Evolutionary conservation across 371 early-diverging fungal species (phyloP), one percentile per base, ranked within the genome.

Genomic region (Mortierella sp.): DNA sequence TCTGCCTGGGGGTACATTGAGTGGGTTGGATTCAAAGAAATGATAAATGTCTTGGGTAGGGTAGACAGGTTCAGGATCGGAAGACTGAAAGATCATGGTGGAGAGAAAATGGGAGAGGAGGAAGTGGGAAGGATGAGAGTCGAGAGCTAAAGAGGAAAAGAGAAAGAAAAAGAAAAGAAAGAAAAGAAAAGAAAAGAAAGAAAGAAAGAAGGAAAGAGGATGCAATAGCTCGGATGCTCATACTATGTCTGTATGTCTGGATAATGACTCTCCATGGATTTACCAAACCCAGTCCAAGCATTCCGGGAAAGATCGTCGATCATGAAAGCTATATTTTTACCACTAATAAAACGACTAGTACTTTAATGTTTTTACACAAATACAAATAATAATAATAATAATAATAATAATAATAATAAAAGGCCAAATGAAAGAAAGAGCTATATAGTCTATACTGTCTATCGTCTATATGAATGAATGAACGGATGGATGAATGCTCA

Each of bases 31-130:
- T 59, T 93, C 91, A 38, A 94, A 63, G 69, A 88, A 94, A 28
- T 93, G 86, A 65, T 88, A 91, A 58, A 94, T 76, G 74, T 94
- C 95, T 43, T 86, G 64, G 33, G 85, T 71, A 9, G 96, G 95
- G 52, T 94, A 86, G 28, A 86, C 70, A 24, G 90, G 64, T 13
- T 87, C 74, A 7, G 89, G 86, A 43, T 74, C 75, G 10, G 83
- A 73, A 21, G 91, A 89, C 47, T 78, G 83, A 71, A 85, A 88
- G 48, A 90, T 77, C 83, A 83, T 87, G 61, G 0, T 58, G 40
- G 57, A 13, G 58, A 41, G 53, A 33, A 57, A 53, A 3, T 16
- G 47, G 5, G 47, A 47, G 19, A 13, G 13, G 13, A 36, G 0
- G 7, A 6, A 36, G 36, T 36, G 4, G 7, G 36, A 36, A 6